A percentile compares a stretch with the other conserved stretches of the same genome.
Evolutionary conservation across 139 green algal species (phyloP).

Genomic region (Coelastrella sp.): DNA sequence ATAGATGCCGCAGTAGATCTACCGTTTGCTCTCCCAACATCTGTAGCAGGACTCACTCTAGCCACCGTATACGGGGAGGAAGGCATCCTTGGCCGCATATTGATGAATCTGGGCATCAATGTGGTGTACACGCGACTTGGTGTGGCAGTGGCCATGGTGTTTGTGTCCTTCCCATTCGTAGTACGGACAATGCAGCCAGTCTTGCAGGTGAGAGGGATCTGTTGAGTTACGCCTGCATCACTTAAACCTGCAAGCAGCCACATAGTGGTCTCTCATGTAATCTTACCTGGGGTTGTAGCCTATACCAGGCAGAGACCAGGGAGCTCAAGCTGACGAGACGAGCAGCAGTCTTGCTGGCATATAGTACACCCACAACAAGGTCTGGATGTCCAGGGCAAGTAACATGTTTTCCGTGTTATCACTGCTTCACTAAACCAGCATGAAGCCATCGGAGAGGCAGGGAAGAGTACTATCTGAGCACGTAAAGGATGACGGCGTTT

Average conservation of each 20-base stretch:
- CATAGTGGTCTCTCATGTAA: too few species aligned
- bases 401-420: too few species aligned
- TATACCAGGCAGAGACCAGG: too few species aligned
- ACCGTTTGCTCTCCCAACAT: constrained; percentile 81
- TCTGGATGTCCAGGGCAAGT: too few species aligned
- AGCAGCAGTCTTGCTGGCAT: too few species aligned
- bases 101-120: constrained; percentile 59
- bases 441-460: neutral
- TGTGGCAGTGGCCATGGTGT: constrained; percentile 79
- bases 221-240: too few species aligned
- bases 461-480: neutral
- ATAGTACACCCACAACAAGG: too few species aligned
- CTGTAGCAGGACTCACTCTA: constrained; percentile 78
- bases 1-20: constrained; percentile 81
- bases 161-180: constrained; percentile 86
- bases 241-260: too few species aligned
- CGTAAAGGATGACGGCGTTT: too few species aligned
- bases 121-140: constrained; percentile 75
- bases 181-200: constrained; percentile 83
- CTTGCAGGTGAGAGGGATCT: constrained; percentile 58
- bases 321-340: too few species aligned
- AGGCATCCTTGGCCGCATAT: constrained; percentile 62
- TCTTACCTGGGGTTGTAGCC: too few species aligned
- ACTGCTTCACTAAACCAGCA: too few species aligned
- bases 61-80: constrained; percentile 78